Evolutionary conservation across 106 monocot species (phyloP).

Genomic region (Acorus calamus): DNA sequence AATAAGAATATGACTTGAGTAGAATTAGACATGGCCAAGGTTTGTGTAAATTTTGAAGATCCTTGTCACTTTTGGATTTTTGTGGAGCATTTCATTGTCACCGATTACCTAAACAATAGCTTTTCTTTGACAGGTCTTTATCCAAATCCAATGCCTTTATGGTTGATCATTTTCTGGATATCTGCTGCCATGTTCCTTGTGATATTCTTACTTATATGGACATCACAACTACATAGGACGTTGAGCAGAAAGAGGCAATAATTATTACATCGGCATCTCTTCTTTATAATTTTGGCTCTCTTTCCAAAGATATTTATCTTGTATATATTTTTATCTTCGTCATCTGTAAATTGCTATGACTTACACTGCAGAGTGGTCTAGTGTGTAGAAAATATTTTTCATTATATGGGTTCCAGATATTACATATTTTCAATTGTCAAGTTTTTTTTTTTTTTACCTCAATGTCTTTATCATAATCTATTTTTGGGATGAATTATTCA

Average conservation of each 20-base stretch:
- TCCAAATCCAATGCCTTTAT: slow-evolving; percentile 62
- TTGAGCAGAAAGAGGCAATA: slow-evolving; percentile 48
- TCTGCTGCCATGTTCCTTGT: slow-evolving; percentile 22
- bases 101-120: no score
- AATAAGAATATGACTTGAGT: no score
- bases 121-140: slow-evolving; percentile 47
- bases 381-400: slow-evolving; percentile 3
- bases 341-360: slow-evolving; percentile 9
- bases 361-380: slow-evolving; percentile 15
- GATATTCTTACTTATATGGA: slow-evolving; percentile 57
- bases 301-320: neutral
- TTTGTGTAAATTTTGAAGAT: no score
- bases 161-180: slow-evolving; percentile 67
- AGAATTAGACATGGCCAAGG: no score
- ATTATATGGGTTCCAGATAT: no score
- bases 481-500: no score
- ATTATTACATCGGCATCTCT: slow-evolving; percentile 5
- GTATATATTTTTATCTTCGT: slow-evolving; percentile 25
- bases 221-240: slow-evolving; percentile 51
- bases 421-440: no score
- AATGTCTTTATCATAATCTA: no score
- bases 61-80: no score
- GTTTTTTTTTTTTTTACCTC: no score
- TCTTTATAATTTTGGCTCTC: neutral
- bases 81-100: no score